A percentile compares a stretch with the other conserved stretches of the same genome.
Conservation (phyloP, 2,329 filamentous ascomycete species). For the Aspergillus latus region DNA sequence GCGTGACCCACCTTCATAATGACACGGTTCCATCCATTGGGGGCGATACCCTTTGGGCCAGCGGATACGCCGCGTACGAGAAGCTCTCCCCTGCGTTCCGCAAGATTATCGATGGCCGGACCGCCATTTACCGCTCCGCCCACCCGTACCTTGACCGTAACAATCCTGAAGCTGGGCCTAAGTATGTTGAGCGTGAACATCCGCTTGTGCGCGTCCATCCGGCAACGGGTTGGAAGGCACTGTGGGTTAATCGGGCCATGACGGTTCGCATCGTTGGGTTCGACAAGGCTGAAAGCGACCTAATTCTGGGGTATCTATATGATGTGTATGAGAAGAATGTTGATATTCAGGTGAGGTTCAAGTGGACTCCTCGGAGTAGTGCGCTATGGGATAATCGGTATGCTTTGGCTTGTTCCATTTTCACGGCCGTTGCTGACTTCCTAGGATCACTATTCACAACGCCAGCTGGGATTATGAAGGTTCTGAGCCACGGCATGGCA, state of each 20-base stretch:
- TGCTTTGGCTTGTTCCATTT: slow-evolving; percentile 19
- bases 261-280: slow-evolving; percentile 68
- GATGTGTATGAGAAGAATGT: slow-evolving; percentile 68
- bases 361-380: slow-evolving; percentile 66
- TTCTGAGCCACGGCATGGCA: slow-evolving; percentile 67
- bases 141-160: slow-evolving; percentile 67
- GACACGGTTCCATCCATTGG: slow-evolving; percentile 65
- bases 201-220: slow-evolving; percentile 70
- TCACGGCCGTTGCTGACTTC: not conserved
- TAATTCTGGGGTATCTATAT: slow-evolving; percentile 65
- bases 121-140: slow-evolving; percentile 65
- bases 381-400: slow-evolving; percentile 71
- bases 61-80: slow-evolving; percentile 69
- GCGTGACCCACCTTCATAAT: slow-evolving; percentile 69
- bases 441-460: slow-evolving; percentile 69
- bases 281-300: slow-evolving; percentile 67
- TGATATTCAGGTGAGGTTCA: slow-evolving; percentile 71
- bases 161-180: slow-evolving; percentile 60
- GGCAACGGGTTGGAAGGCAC: slow-evolving; percentile 70
- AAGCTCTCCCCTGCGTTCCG: slow-evolving; percentile 71
- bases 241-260: slow-evolving; percentile 71
- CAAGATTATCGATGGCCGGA: slow-evolving; percentile 66
- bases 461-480: slow-evolving; percentile 73
- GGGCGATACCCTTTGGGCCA: slow-evolving; percentile 72
- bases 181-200: slow-evolving; percentile 66